phyloP scores from a whole-genome alignment of 2,329 filamentous ascomycete species.

The Epicoccum nigrum region DNA sequence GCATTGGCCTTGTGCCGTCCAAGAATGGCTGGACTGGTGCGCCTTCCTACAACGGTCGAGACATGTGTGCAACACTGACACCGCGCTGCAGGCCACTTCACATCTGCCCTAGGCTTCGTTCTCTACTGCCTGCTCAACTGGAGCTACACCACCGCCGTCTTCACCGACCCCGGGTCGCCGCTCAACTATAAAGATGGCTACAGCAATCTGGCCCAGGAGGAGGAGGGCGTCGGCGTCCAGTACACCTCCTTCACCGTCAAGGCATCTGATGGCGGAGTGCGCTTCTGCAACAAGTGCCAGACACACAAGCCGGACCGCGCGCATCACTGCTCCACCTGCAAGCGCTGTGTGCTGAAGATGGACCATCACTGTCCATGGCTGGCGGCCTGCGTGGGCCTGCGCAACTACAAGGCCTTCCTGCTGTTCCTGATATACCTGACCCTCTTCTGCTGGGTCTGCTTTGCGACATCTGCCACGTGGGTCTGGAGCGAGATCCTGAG shows the following conservation, averaged over 20 bases:
- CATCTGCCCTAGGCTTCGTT: slow-evolving; percentile 68
- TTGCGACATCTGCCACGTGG: slow-evolving; percentile 79
- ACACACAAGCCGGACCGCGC: slow-evolving; percentile 91
- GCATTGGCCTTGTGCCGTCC: slow-evolving; percentile 62
- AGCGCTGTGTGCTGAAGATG: slow-evolving; percentile 97
- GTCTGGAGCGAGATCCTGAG: slow-evolving; percentile 82
- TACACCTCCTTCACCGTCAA: slow-evolving; percentile 89
- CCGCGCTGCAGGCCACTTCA: slow-evolving; percentile 44
- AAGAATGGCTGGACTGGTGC: slow-evolving; percentile 47
- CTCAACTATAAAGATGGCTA: slow-evolving; percentile 64
- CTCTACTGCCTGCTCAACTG: slow-evolving; percentile 83
- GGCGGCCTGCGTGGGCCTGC: slow-evolving; percentile 89
- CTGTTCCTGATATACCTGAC: slow-evolving; percentile 90
- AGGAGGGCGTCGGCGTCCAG: slow-evolving; percentile 54
- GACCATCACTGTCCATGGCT: slow-evolving; percentile 99
- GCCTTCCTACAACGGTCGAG: slow-evolving; percentile 11
- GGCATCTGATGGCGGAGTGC: slow-evolving; percentile 75
- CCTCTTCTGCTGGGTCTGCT: slow-evolving; percentile 81
- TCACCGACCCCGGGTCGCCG: slow-evolving; percentile 82
- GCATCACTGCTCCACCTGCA: slow-evolving; percentile 95
- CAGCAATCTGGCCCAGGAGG: slow-evolving; percentile 78
- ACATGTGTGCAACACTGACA: slow-evolving; percentile 10
- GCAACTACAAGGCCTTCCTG: slow-evolving; percentile 94
- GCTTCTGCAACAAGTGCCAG: slow-evolving; percentile 98
- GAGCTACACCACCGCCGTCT: slow-evolving; percentile 91